A percentile compares a stretch with the other conserved stretches of the same genome.
These are phyloP conservation scores for Ogataea saltuana DNA, from an alignment of 805 yeast species.

Conservation along the genomic window DNA sequence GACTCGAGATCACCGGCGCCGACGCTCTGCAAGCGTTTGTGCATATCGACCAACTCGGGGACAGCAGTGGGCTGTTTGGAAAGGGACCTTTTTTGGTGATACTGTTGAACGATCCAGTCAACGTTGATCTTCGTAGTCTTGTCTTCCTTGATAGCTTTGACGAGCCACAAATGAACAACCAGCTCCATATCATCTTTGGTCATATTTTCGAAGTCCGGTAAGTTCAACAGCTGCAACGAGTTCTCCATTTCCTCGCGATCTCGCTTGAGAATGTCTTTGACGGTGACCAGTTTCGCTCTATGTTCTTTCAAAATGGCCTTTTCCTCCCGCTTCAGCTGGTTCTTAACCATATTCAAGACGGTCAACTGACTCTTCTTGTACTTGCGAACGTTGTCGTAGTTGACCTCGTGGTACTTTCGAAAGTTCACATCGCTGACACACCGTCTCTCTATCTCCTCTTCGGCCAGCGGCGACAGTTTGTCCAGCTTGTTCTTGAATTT, in stretches of 20 bases:
- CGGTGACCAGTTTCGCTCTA: slow-evolving; percentile 26
- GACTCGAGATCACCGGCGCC: slow-evolving; percentile 20
- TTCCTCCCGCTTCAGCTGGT: slow-evolving; percentile 43
- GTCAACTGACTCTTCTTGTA: slow-evolving; percentile 45
- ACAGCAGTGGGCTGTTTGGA: too few relatives aligned
- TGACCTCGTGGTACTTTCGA: slow-evolving; percentile 4
- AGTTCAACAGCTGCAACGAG: slow-evolving; percentile 11
- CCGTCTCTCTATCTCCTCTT: background rate
- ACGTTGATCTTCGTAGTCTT: background rate
- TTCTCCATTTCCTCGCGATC: slow-evolving; percentile 17
- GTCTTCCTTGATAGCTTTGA: slow-evolving; percentile 16
- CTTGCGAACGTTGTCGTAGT: slow-evolving; percentile 30
- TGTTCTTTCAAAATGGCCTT: slow-evolving; percentile 40
- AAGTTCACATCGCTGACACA: slow-evolving; percentile 3
- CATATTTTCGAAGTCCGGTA: slow-evolving; percentile 11
- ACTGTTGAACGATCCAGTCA: slow-evolving; percentile 24
- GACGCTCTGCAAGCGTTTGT: slow-evolving; percentile 7
- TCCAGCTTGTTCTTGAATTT: slow-evolving; percentile 38
- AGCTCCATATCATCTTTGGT: slow-evolving; percentile 23
- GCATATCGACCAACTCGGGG: slow-evolving; percentile 1
- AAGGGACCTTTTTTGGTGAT: background rate
- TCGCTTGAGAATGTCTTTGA: slow-evolving; percentile 28
- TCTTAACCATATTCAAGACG: slow-evolving; percentile 40
- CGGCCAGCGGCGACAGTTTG: slow-evolving; percentile 11
- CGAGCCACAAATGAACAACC: slow-evolving; percentile 28